Conservation (phyloP, 106 monocot genomes). For the Vanilla planifolia region DNA sequence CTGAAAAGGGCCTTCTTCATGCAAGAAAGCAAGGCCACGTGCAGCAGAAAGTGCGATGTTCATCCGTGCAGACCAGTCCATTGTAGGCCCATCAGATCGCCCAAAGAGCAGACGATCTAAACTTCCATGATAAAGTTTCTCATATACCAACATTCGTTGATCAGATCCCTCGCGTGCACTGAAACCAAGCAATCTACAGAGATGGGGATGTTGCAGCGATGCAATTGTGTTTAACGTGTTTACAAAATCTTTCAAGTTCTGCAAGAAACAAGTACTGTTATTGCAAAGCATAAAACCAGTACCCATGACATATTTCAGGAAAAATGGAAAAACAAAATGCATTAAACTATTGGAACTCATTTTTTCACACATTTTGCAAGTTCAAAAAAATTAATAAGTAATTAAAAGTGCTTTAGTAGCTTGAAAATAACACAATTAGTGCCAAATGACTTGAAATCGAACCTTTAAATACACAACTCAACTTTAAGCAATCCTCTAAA, state of each 20-base stretch:
- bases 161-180: slow-evolving; percentile 78
- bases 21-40: slow-evolving; percentile 78
- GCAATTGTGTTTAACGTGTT: slow-evolving; percentile 64
- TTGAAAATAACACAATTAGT: too few relatives aligned
- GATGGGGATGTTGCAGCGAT: slow-evolving; percentile 69
- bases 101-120: slow-evolving; percentile 70
- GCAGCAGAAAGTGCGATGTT: slow-evolving; percentile 86
- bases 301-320: too few relatives aligned
- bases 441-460: too few relatives aligned
- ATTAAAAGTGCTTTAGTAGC: too few relatives aligned
- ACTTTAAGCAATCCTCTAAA: too few relatives aligned
- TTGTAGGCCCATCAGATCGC: slow-evolving; percentile 62
- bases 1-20: slow-evolving; percentile 98
- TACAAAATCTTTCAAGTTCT: slow-evolving; percentile 82
- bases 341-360: too few relatives aligned
- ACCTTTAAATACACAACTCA: too few relatives aligned
- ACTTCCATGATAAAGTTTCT: slow-evolving; percentile 78
- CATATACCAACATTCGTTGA: slow-evolving; percentile 77
- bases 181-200: slow-evolving; percentile 86
- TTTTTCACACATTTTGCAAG: too few relatives aligned
- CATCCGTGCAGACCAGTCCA: slow-evolving; percentile 82
- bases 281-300: too few relatives aligned
- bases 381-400: too few relatives aligned
- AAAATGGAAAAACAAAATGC: too few relatives aligned
- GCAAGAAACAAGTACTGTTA: too few relatives aligned